A percentile compares a stretch with the other conserved stretches of the same genome.
Evolutionary conservation across 2,329 filamentous ascomycete genomes (phyloP).

Genomic region (Penicillium verrucosum): DNA sequence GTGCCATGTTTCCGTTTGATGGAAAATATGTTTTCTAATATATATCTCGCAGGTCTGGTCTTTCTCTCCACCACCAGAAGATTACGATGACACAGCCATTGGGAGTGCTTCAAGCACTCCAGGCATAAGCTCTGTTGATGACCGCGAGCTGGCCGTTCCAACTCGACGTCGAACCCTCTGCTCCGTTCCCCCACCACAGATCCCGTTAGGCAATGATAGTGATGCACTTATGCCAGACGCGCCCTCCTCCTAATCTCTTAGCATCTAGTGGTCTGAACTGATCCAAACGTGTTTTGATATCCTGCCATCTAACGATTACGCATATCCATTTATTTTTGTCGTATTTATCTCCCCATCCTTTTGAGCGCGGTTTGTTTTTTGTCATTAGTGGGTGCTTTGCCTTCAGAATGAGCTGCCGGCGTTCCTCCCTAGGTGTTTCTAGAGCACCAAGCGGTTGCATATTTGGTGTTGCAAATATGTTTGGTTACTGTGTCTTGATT

Average conservation of each 20-base stretch:
- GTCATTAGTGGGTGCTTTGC: slow-evolving; percentile 10
- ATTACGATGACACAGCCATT: slow-evolving; percentile 28
- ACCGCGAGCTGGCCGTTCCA: slow-evolving; percentile 12
- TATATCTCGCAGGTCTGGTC: slow-evolving; percentile 71
- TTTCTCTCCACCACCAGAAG: slow-evolving; percentile 70
- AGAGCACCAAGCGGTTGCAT: slow-evolving; percentile 21
- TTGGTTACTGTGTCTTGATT: background rate
- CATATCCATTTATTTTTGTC: slow-evolving; percentile 17
- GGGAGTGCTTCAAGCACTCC: slow-evolving; percentile 37
- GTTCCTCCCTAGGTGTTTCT: slow-evolving; percentile 5
- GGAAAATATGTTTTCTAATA: slow-evolving; percentile 6
- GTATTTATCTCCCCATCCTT: slow-evolving; percentile 9
- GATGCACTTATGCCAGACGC: slow-evolving; percentile 38
- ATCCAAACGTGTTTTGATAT: slow-evolving; percentile 3
- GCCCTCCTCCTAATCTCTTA: slow-evolving; percentile 19
- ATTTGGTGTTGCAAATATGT: slow-evolving; percentile 18
- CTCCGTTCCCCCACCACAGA: slow-evolving; percentile 32
- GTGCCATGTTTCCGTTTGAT: slow-evolving; percentile 28
- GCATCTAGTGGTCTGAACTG: slow-evolving; percentile 11
- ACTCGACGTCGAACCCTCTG: slow-evolving; percentile 26
- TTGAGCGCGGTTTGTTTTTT: slow-evolving; percentile 8
- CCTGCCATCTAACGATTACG: slow-evolving; percentile 19
- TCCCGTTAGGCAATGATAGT: slow-evolving; percentile 26
- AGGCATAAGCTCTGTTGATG: slow-evolving; percentile 23
- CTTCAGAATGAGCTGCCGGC: slow-evolving; percentile 15